Base-by-base conservation (phyloP, 345 rosid species). In the Populus davidiana region DNA sequence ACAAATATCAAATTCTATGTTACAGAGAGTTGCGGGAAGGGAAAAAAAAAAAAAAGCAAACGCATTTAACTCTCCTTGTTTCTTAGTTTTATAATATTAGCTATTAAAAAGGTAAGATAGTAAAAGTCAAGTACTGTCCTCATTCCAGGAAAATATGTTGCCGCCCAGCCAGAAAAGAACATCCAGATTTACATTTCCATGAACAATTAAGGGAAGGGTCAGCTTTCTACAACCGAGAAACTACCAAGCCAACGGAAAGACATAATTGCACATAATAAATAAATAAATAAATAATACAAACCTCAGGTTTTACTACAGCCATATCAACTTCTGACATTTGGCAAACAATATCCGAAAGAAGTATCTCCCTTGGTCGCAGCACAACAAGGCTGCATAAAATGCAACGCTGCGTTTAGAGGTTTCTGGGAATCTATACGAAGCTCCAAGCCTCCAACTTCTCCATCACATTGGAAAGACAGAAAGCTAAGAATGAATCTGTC, bases 241-340 rank as follows among this genome's bases (percentile, higher is more conserved):
- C 59, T 17, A n/a, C n/a, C 27, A 59, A 59, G 29, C 25, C 59
- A 56, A 10, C 27, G 62, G 62, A 54, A 54, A 8, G 62, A 56
- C 25, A 56, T 56, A 9, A 56, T 56, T 56, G 27, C 27, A n/a
- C 27, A 21, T 1, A 54, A n/a, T 6, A 21, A 21, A 8, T 4
- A 21, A 4, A 8, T 56, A 8, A 10, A 41, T 10, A 10, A 41
- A 41, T 10, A 41, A 41, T 12, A 41, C 69, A 63, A 23, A 80
- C 83, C 83, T 80, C 79, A n/a, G 83, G 83, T 71, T 75, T 75
- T 25, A 75, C 71, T 10, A 80, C 76, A 29, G 83, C 83, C 83
- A 80, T 80, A 75, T 75, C 78, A 52, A 79, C 72, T 65, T 80
- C 76, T 8, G 79, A 80, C 83, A 80, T 75, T 71, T 65, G 66